A percentile compares a stretch with the other conserved stretches of the same genome.
These are phyloP conservation scores for Stromatinia cepivora DNA, from an alignment of 2,329 filamentous ascomycete genomes.

Conservation along the genomic window DNA sequence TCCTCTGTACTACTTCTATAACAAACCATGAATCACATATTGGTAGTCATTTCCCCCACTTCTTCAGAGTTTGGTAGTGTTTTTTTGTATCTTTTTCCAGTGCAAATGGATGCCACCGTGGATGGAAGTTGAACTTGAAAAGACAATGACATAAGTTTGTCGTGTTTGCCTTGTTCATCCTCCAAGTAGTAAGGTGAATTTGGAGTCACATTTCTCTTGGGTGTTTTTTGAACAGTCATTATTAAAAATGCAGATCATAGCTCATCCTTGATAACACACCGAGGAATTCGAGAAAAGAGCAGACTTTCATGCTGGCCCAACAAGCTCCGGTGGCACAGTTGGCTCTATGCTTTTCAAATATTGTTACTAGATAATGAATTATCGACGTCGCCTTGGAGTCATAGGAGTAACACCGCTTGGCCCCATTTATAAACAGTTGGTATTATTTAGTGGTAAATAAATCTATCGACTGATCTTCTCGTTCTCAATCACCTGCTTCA, in stretches of 20 bases:
- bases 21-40: too few species aligned
- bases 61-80: too few species aligned
- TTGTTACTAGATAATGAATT: background rate
- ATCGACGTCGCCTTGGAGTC: background rate
- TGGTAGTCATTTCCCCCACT: too few species aligned
- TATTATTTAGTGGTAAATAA: conserved; percentile 21
- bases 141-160: background rate
- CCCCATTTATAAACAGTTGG: conserved; percentile 13
- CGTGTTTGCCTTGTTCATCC: background rate
- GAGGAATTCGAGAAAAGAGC: background rate
- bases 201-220: too few species aligned
- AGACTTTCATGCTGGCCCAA: background rate
- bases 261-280: background rate
- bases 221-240: background rate
- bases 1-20: too few species aligned
- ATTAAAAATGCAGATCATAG: background rate
- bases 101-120: background rate
- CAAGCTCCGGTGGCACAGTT: background rate
- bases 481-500: conserved; percentile 81
- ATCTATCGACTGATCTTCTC: conserved; percentile 64
- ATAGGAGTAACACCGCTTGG: conserved; percentile 17
- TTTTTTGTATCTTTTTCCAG: background rate
- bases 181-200: background rate
- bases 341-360: background rate
- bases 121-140: background rate